Evolutionary conservation across 1,139 yeast species (phyloP).

Genomic region (Kluyveromyces marxianus): DNA sequence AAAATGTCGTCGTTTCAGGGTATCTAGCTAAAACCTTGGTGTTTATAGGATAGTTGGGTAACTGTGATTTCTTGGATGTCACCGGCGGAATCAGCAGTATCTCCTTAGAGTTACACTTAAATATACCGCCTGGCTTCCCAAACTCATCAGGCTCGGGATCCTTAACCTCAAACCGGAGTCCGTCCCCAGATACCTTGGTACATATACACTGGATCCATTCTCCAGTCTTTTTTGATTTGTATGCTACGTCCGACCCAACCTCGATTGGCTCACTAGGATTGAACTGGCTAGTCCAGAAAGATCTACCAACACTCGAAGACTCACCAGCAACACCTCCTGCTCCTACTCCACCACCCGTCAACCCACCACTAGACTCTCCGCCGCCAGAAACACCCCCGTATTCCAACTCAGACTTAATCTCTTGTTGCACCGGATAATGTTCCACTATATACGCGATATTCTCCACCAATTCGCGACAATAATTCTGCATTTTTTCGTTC

Average conservation of each 20-base stretch:
- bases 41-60: conserved; percentile 63
- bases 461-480: background rate
- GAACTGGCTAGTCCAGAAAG: conserved; percentile 35
- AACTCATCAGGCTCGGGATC: conserved; percentile 98
- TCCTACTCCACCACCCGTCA: background rate
- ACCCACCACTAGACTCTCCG: no score
- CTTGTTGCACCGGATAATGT: conserved; percentile 1
- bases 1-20: conserved; percentile 96
- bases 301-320: conserved; percentile 18
- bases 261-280: conserved; percentile 55
- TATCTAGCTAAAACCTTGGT: conserved; percentile 85
- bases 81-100: conserved; percentile 63
- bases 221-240: conserved; percentile 59
- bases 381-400: background rate
- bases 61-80: conserved; percentile 33
- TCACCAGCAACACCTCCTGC: conserved; percentile 10
- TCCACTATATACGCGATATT: background rate
- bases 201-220: conserved; percentile 99
- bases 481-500: conserved; percentile 1
- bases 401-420: background rate
- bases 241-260: conserved; percentile 84
- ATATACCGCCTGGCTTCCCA: conserved; percentile 82
- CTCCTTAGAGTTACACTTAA: conserved; percentile 76
- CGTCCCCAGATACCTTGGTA: conserved; percentile 67
- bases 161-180: conserved; percentile 69